These are phyloP conservation scores for Aureobasidium vineae DNA, from an alignment of 2,329 filamentous ascomycete genomes.

Conservation along the genomic window DNA sequence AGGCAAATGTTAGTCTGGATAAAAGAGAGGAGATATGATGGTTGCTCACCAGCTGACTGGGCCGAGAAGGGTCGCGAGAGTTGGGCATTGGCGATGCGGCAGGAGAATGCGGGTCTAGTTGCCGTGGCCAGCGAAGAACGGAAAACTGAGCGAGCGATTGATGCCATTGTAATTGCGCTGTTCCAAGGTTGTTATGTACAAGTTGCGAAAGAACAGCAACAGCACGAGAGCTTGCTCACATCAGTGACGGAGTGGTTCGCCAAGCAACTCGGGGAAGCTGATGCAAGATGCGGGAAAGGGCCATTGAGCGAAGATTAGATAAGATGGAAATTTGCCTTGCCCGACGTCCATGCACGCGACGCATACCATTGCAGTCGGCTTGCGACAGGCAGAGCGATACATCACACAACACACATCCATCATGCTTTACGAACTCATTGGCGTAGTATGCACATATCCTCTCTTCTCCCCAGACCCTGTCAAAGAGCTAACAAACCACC, in stretches of 20 bases:
- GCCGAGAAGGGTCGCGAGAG: conserved; percentile 23
- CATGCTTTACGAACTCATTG: conserved; percentile 98
- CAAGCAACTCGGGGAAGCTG: conserved; percentile 8
- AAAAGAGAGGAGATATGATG: neutral
- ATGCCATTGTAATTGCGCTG: conserved; percentile 26
- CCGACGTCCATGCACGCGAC: neutral
- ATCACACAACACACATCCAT: conserved; percentile 10
- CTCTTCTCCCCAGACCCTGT: conserved; percentile 29
- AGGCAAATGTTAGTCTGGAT: neutral
- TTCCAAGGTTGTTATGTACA: neutral
- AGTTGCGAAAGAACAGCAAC: neutral
- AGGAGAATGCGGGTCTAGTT: conserved; percentile 13
- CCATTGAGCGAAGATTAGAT: neutral
- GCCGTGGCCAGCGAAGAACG: conserved; percentile 25
- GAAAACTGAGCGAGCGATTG: conserved; percentile 24
- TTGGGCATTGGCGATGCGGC: conserved; percentile 10
- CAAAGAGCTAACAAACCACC: conserved; percentile 27
- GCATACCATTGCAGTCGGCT: neutral
- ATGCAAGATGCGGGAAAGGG: neutral
- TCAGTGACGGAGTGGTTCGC: neutral
- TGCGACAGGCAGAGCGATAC: neutral
- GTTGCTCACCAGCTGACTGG: conserved; percentile 20
- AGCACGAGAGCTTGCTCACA: neutral
- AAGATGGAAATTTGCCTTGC: conserved; percentile 16
- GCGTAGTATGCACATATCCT: conserved; percentile 64